Base-by-base conservation (phyloP, 192 early-diverging fungal species). In the Coemansia sp. region DNA sequence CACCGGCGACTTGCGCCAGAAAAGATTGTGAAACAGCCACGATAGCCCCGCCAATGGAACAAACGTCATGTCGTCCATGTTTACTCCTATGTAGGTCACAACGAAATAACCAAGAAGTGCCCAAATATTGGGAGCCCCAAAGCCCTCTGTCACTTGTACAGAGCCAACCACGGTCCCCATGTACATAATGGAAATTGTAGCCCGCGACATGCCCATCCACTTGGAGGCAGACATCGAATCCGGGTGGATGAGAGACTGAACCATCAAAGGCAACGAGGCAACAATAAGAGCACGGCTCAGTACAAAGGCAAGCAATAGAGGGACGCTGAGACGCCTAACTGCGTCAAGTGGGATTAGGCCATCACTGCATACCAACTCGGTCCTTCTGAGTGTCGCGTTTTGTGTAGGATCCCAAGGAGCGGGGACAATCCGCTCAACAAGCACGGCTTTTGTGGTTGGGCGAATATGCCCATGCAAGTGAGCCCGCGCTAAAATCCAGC, bases 261-360 rank as follows among this genome's bases (percentile, higher is more conserved):
- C 15, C 22, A 11, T 8, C 53, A 55, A 2, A 5, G 24, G 12
- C 11, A 55, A 15, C 11, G 13, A 15, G 3, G 29, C 24, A 15
- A 2, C 10, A 11, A 15, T 17, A 11, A 55, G 29, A 13, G 9
- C 24, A 55, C 53, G 24, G 13, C 53, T 17, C 53, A 56, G 13
- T 32, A 67, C 29, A 41, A 67, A 60, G 24, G 34, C 56, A 34
- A 42, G 29, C n/a, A 38, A 20, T 55, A 51, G 53, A 5, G 53
- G 51, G 39, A 32, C 56, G 39, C 34, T 27, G n/a, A 53, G 53
- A 4, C 66, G 27, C 12, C 29, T n/a, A 40, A 67, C 34, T 5
- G 24, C 41, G 6, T 29, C 40, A 42, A 58, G 39, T 11, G 39
- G 64, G 7, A 66, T 22, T 17, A 13, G 19, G 6, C 50, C 46